Evolutionary conservation across 106 monocot species (phyloP).

Genomic region (Allium sativum): DNA sequence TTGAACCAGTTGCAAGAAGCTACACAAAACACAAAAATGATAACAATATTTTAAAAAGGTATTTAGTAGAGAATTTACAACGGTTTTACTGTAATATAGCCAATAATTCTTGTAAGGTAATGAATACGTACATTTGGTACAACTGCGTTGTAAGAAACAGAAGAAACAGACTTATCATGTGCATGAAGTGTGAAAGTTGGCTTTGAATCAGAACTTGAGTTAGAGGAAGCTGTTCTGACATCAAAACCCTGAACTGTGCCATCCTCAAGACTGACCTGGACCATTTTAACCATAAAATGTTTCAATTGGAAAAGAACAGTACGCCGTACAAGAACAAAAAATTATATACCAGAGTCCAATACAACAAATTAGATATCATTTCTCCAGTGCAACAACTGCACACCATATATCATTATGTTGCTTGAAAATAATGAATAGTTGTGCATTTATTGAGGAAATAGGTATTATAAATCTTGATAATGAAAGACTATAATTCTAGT

Average conservation of each 20-base stretch:
- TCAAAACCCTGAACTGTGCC: slow-evolving; percentile 96
- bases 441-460: too few relatives aligned
- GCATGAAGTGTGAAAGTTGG: slow-evolving; percentile 75
- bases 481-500: too few relatives aligned
- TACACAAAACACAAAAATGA: slow-evolving; percentile 17
- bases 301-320: neutral
- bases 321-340: neutral
- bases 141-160: slow-evolving; percentile 51
- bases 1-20: slow-evolving; percentile 87
- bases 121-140: slow-evolving; percentile 45
- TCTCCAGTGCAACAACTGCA: neutral
- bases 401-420: neutral
- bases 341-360: neutral
- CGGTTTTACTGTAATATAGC: too few relatives aligned
- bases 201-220: slow-evolving; percentile 28
- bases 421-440: too few relatives aligned
- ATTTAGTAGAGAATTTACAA: too few relatives aligned
- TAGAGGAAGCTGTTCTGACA: slow-evolving; percentile 31
- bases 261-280: slow-evolving; percentile 82
- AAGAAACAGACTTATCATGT: slow-evolving; percentile 76
- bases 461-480: too few relatives aligned
- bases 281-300: neutral
- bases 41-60: neutral
- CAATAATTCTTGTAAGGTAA: too few relatives aligned
- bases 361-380: neutral